Evolutionary conservation across 2,329 filamentous ascomycete species (phyloP).

Genomic region (Verticillium tricorpus): DNA sequence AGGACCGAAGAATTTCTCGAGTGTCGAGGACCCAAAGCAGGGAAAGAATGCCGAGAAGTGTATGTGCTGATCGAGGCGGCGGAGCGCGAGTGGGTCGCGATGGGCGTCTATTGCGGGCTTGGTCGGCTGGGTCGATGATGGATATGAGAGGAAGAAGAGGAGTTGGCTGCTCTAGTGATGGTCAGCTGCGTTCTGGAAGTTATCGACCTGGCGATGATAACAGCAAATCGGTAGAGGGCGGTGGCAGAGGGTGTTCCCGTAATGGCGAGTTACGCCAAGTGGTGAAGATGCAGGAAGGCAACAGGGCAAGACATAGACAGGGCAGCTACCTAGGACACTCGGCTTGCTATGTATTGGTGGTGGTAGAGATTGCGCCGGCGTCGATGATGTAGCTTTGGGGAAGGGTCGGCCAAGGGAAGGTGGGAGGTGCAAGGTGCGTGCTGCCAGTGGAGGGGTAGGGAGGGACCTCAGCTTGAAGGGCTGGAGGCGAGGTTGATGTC

Average conservation of each 20-base stretch:
- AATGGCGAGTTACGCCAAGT: neutral
- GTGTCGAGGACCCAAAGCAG: neutral
- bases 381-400: neutral
- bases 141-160: neutral
- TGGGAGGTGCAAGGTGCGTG: neutral
- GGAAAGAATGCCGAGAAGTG: neutral
- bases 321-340: neutral
- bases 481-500: neutral
- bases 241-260: neutral
- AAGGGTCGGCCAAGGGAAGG: neutral
- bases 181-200: neutral
- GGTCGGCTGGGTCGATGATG: neutral
- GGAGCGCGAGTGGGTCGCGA: neutral
- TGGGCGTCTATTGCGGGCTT: neutral
- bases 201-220: neutral
- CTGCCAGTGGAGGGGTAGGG: neutral
- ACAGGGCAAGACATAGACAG: neutral
- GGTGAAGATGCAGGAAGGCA: neutral
- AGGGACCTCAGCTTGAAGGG: neutral
- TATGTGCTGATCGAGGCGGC: neutral
- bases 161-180: neutral
- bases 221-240: neutral
- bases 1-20: neutral
- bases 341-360: neutral
- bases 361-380: neutral